phyloP scores from a whole-genome alignment of 768 basidiomycete genomes.

The Boletales sp. region DNA sequence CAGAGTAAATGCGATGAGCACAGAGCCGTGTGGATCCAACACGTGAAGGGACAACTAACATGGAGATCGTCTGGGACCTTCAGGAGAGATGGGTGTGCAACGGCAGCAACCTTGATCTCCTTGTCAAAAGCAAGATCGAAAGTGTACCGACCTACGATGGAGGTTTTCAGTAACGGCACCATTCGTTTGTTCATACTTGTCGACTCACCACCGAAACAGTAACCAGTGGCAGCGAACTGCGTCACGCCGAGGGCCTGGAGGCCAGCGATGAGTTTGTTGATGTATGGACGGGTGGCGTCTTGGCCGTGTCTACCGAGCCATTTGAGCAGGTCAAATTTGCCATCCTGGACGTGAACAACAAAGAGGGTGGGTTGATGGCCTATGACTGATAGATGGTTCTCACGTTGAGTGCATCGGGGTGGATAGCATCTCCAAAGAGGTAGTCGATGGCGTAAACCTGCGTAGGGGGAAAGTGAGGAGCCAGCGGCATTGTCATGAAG shows the following conservation, averaged over 20 bases:
- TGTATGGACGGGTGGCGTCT: slow-evolving; percentile 39
- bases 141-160: slow-evolving; percentile 35
- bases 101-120: slow-evolving; percentile 35
- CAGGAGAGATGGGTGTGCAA: slow-evolving; percentile 47
- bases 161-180: neutral
- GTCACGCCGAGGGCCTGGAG: slow-evolving; percentile 60
- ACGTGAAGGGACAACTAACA: slow-evolving; percentile 29
- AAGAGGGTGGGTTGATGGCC: neutral
- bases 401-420: slow-evolving; percentile 13
- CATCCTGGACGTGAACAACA: neutral
- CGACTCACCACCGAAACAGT: slow-evolving; percentile 62
- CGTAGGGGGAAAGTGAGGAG: neutral
- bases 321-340: slow-evolving; percentile 19
- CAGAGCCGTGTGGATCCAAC: neutral
- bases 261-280: slow-evolving; percentile 55
- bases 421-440: slow-evolving; percentile 26
- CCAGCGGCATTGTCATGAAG: neutral
- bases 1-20: neutral
- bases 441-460: slow-evolving; percentile 25
- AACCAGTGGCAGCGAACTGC: slow-evolving; percentile 57
- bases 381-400: neutral
- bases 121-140: slow-evolving; percentile 45
- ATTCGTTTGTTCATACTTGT: neutral
- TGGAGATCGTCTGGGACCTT: slow-evolving; percentile 48
- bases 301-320: slow-evolving; percentile 43